Evolutionary conservation across 1,139 yeast genomes (phyloP), one percentile per base, ranked within the genome.

Genomic region (Candida tetrigidarum): DNA sequence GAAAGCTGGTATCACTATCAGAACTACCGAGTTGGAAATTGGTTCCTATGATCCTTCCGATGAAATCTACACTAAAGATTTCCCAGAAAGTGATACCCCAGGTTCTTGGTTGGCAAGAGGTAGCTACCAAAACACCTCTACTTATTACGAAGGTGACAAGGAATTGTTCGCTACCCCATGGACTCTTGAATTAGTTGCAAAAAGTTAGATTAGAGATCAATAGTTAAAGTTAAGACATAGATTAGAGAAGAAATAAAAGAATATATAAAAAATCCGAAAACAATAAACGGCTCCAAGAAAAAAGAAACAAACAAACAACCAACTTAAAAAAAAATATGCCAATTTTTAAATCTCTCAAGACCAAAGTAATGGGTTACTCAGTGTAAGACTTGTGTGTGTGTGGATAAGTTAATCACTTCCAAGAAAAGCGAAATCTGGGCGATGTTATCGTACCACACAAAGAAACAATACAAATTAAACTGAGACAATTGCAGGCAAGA

Each of bases 51-150:
- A 60, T 40, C 68, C 75, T 32, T 59, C 65, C 10, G 64, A 59
- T 7, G 70, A 66, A 44, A 48, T 56, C 7, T 64, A 66, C 52
- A 14, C 55, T 15, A 60, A 61, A 49, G 57, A 56, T 10, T 71
- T 70, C 53, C 68, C 67, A 14, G 64, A 63, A 46, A 77, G 72
- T 46, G 58, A 59, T 14, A 65, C 77, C 38, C 79, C 79, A 11
- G 66, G 70, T 45, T 77, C 78, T 19, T 71, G 64, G 55, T 58
- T 72, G 38, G 55, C 66, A 43, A 69, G 78, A 61, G 77, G 76
- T 12, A 50, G 52, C 28, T 67, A 62, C 54, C 61, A 63, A 10
- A 69, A 71, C 46, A 56, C 57, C 8, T 66, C 74, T 23, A 66
- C 69, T 22, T 74, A 71, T 56, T 62, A 48, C 41, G 63, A 67